Evolutionary conservation across 2,329 filamentous ascomycete genomes (phyloP).

Genomic region (Sphaerulina vaccinii): DNA sequence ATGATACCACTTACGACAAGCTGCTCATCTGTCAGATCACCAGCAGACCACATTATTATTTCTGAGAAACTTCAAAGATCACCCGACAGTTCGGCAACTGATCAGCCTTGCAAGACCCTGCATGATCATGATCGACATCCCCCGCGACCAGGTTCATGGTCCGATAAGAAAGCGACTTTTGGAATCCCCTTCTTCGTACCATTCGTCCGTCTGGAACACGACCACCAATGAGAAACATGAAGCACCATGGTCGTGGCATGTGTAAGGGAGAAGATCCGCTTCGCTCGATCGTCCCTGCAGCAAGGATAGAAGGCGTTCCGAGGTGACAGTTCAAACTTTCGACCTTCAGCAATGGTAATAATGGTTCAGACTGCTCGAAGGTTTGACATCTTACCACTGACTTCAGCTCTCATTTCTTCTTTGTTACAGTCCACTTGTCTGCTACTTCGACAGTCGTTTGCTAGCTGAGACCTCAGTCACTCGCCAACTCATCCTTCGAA

Average conservation of each 20-base stretch:
- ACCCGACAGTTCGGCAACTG: neutral
- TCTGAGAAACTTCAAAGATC: too few relatives aligned
- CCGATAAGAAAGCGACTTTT: neutral
- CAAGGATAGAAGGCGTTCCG: neutral
- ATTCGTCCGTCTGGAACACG: neutral
- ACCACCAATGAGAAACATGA: neutral
- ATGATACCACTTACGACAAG: too few relatives aligned
- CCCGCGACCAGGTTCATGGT: neutral
- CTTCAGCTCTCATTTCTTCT: too few relatives aligned
- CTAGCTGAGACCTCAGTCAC: too few relatives aligned
- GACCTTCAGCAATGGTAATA: too few relatives aligned
- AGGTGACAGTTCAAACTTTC: neutral
- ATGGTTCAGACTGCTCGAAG: too few relatives aligned
- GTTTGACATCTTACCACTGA: too few relatives aligned
- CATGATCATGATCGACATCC: neutral
- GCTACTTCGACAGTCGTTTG: too few relatives aligned
- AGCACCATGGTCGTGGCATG: neutral
- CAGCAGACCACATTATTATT: too few relatives aligned
- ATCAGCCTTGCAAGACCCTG: neutral
- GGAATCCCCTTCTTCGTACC: neutral
- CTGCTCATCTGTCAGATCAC: too few relatives aligned
- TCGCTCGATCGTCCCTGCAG: neutral
- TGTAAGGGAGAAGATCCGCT: neutral
- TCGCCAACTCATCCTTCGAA: too few relatives aligned
- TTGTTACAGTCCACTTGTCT: too few relatives aligned